Evolutionary conservation across 345 rosid species (phyloP).

Genomic region (Alliaria petiolata): DNA sequence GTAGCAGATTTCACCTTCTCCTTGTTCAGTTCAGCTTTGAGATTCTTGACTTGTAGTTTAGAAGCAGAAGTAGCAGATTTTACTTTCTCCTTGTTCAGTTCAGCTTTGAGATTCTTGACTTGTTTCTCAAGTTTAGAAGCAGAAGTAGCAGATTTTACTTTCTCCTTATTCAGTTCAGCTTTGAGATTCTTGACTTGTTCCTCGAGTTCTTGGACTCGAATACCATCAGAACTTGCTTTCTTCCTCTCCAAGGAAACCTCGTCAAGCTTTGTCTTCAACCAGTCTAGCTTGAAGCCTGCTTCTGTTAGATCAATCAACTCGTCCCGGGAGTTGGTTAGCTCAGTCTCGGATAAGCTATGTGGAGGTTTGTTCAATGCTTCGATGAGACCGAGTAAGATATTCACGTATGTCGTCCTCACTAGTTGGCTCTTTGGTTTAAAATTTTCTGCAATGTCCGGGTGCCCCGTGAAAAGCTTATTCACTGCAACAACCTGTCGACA

Average conservation of each 20-base stretch:
- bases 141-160: not conserved
- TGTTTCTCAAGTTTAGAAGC: not conserved
- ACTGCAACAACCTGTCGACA: not conserved
- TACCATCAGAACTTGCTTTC: not conserved
- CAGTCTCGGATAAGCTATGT: not conserved
- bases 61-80: no score
- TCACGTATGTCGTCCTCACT: not conserved
- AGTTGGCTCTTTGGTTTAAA: not conserved
- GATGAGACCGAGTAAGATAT: not conserved
- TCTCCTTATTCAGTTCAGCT: not conserved
- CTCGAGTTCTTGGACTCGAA: not conserved
- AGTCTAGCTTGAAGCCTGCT: not conserved
- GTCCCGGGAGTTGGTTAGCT: not conserved
- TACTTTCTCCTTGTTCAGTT: no score
- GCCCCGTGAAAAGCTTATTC: not conserved
- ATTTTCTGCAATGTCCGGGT: not conserved
- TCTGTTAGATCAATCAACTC: not conserved
- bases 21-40: no score
- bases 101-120: conserved; percentile 4
- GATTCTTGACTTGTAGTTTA: no score
- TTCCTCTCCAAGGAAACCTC: not conserved
- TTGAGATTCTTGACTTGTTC: not conserved
- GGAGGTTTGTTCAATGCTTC: not conserved
- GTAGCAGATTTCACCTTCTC: no score
- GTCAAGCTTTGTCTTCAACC: not conserved